Conservation (phyloP, 2,329 filamentous ascomycete species). For the Colletotrichum paranaense region DNA sequence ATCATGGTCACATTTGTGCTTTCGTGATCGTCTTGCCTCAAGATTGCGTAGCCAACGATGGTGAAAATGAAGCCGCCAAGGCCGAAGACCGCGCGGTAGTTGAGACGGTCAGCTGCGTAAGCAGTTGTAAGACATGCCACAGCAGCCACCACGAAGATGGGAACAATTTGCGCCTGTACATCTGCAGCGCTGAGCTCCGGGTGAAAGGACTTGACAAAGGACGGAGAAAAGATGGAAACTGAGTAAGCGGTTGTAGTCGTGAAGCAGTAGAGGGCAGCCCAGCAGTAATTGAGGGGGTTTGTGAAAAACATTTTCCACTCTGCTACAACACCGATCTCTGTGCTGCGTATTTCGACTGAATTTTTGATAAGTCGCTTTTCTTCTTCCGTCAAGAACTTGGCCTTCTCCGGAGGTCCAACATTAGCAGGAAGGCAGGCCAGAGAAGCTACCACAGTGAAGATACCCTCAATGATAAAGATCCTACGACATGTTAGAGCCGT, state of each 20-base stretch:
- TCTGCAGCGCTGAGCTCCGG: slow-evolving; percentile 26
- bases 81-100: slow-evolving; percentile 36
- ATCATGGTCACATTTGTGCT: slow-evolving; percentile 32
- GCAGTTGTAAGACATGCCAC: slow-evolving; percentile 30
- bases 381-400: slow-evolving; percentile 30
- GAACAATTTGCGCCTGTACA: slow-evolving; percentile 35
- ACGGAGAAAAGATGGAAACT: slow-evolving; percentile 36
- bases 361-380: slow-evolving; percentile 24
- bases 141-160: slow-evolving; percentile 36
- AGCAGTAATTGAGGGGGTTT: slow-evolving; percentile 37
- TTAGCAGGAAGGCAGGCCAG: slow-evolving; percentile 36
- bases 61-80: slow-evolving; percentile 32
- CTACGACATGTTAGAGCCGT: slow-evolving; percentile 3
- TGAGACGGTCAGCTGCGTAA: slow-evolving; percentile 30
- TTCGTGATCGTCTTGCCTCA: neutral
- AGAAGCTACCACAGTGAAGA: slow-evolving; percentile 41
- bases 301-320: slow-evolving; percentile 35
- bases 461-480: slow-evolving; percentile 52
- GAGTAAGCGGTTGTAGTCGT: slow-evolving; percentile 37
- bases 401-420: slow-evolving; percentile 32
- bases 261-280: slow-evolving; percentile 35
- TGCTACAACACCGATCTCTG: slow-evolving; percentile 11
- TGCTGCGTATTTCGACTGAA: slow-evolving; percentile 13
- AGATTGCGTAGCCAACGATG: slow-evolving; percentile 32
- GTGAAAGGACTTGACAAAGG: slow-evolving; percentile 36